Conservation (phyloP, 768 basidiomycete genomes). For the Agrocybe chaxingu region DNA sequence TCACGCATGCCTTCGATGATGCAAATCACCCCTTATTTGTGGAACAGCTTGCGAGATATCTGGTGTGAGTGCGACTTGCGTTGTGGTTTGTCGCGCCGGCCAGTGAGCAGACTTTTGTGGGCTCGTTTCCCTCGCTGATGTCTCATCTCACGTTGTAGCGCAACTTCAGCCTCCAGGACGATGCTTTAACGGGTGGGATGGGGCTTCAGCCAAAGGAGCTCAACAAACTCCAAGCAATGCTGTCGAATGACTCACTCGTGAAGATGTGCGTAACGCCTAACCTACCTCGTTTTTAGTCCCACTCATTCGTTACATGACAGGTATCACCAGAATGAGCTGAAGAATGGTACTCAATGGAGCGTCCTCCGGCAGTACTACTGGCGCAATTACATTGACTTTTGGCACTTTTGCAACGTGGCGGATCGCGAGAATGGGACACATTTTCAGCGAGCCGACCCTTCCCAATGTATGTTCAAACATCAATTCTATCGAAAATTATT, state of each 20-base stretch:
- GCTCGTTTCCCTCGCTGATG: constrained; percentile 3
- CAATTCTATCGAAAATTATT: background rate
- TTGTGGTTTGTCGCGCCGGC: no score
- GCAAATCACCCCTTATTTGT: no score
- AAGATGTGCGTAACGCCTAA: constrained; percentile 11
- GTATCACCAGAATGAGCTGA: constrained; percentile 88
- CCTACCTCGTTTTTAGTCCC: background rate
- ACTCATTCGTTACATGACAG: constrained; percentile 31
- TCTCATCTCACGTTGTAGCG: constrained; percentile 13
- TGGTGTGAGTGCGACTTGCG: constrained; percentile 75
- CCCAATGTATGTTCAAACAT: constrained; percentile 63
- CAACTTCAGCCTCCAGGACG: constrained; percentile 78
- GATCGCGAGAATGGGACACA: constrained; percentile 86
- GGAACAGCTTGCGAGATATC: constrained; percentile 88
- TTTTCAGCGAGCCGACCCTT: constrained; percentile 77
- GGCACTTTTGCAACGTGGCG: constrained; percentile 95
- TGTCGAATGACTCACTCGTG: constrained; percentile 60
- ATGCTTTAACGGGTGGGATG: constrained; percentile 88
- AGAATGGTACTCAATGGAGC: constrained; percentile 84
- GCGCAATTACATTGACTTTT: constrained; percentile 78
- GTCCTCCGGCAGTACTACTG: constrained; percentile 85
- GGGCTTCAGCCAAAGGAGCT: constrained; percentile 88
- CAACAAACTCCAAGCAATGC: constrained; percentile 81
- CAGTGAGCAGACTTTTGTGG: no score
- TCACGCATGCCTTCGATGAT: no score